Evolutionary conservation across 139 green algal genomes (phyloP).

Genomic region (Chlorella sp.): DNA sequence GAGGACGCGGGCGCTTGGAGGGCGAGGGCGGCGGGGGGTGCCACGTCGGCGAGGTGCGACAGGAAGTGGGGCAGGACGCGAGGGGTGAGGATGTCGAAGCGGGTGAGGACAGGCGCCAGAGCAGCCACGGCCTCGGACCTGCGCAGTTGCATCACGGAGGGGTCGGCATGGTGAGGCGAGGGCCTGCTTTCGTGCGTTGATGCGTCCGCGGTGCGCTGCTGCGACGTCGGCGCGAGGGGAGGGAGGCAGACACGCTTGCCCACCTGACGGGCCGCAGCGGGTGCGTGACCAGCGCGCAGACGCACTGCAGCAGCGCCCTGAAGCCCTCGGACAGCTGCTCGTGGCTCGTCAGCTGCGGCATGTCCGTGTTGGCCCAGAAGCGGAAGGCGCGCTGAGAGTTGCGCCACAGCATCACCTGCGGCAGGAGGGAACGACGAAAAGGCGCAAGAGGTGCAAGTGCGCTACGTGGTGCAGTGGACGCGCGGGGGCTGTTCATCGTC

Average conservation of each 20-base stretch:
- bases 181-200: too few species aligned
- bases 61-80: not conserved
- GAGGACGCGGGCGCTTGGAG: not conserved
- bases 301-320: not conserved
- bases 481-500: too few species aligned
- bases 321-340: too few species aligned
- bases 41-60: not conserved
- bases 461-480: too few species aligned
- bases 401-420: not conserved
- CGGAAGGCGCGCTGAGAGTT: not conserved
- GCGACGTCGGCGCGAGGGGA: too few species aligned
- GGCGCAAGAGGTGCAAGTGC: too few species aligned
- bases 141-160: too few species aligned
- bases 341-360: not conserved
- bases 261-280: not conserved
- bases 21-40: not conserved
- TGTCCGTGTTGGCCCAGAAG: not conserved
- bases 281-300: not conserved
- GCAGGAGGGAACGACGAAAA: too few species aligned
- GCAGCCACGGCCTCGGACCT: not conserved
- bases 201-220: too few species aligned
- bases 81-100: not conserved
- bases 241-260: too few species aligned
- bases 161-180: too few species aligned
- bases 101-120: not conserved